Evolutionary conservation across 192 early-diverging fungal genomes (phyloP), one percentile per base, ranked within the genome.

Genomic region (Phycomyces blakesleeanus): DNA sequence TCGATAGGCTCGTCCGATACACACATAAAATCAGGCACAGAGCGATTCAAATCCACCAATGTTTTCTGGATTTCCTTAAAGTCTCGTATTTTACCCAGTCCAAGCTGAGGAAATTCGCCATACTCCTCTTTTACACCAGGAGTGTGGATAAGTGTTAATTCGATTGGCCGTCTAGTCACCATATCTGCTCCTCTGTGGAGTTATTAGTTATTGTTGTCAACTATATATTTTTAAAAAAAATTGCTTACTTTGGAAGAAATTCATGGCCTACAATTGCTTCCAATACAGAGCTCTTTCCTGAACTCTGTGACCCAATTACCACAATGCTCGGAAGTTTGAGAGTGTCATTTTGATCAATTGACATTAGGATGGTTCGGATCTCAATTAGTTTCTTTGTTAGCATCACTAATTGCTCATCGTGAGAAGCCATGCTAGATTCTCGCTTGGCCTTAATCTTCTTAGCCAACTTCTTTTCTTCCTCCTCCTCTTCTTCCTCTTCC

Each of bases 351-450:
- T 80, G 84, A 61, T 90, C 79, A 61, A 98, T 89, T 3, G 88
- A 88, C 54, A 94, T 92, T 24, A 98, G 80, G 26, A 95, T 87
- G 61, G 89, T 96, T 59, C 95, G 86, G 29, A 98, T 88, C 70
- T 98, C 95, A 20, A 97, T 91, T 39, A 98, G 76, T 75, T 90
- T 93, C 68, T 91, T 93, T 10, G 93, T 97, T 62, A 98, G 71
- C 63, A 85, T 63, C 87, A 93, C 89, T 42, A 93, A 85, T 63
- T 92, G 85, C 25, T 90, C 80, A 58, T 91, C 88, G 26, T 87
- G 86, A 15, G 76, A 78, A n/a, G 77, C 67, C 18, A 77, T 81
- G 9, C 61, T 51, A 14, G 53, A 56, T 21, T 25, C 24, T 24
- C 52, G 5, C 0, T 44, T 59, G 21, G 57, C 37, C 14, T 10